Conservation (phyloP, 345 rosid species). For the Atalantia buxifolia region DNA sequence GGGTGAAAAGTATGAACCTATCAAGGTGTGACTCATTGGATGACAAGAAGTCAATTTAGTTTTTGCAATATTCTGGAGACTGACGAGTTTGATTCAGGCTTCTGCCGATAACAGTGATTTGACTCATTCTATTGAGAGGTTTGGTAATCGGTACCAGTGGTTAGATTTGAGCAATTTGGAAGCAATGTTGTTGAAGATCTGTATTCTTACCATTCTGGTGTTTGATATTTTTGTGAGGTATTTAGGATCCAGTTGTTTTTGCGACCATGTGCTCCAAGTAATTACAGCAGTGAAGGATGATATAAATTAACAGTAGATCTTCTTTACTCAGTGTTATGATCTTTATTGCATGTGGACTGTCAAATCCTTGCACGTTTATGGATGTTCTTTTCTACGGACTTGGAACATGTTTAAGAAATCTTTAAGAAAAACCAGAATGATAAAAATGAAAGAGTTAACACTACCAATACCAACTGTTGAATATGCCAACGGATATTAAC, state of each 20-base stretch:
- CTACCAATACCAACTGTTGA: too few relatives aligned
- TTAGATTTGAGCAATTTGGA: not conserved
- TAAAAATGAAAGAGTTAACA: too few relatives aligned
- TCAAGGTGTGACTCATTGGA: constrained; percentile 49
- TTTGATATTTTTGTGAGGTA: not conserved
- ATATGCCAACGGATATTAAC: too few relatives aligned
- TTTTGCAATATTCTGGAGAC: not conserved
- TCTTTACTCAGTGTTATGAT: not conserved
- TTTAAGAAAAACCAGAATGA: too few relatives aligned
- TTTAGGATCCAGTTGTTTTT: not conserved
- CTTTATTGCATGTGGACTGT: not conserved
- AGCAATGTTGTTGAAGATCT: not conserved
- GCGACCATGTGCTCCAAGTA: too few relatives aligned
- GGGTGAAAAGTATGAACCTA: constrained; percentile 71
- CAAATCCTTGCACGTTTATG: not conserved
- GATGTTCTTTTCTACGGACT: too few relatives aligned
- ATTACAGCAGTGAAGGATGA: not conserved
- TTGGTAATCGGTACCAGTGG: not conserved
- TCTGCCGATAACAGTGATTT: not conserved
- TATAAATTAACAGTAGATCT: not conserved
- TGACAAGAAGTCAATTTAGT: not conserved
- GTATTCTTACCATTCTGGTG: not conserved
- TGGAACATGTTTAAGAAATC: too few relatives aligned
- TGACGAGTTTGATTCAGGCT: not conserved
- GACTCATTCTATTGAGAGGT: not conserved